These are phyloP conservation scores for Apiotrichum porosum DNA, from an alignment of 1,284 basidiomycete species.

Conservation along the genomic window DNA sequence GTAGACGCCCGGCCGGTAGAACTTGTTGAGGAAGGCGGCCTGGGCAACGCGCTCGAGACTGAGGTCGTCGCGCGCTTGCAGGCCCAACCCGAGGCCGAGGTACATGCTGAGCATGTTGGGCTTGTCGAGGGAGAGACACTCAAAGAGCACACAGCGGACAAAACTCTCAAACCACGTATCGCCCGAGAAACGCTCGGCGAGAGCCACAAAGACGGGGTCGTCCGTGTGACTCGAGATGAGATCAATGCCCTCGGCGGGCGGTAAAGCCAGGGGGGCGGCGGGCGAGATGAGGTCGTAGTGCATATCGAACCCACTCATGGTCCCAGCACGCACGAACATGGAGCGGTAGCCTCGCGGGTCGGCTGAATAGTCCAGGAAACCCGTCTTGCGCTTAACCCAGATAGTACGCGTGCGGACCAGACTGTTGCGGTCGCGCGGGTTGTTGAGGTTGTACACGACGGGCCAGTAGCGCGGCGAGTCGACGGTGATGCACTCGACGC, in stretches of 20 bases:
- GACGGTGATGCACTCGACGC: slow-evolving; percentile 69
- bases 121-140: slow-evolving; percentile 85
- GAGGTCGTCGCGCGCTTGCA: slow-evolving; percentile 1
- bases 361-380: slow-evolving; percentile 85
- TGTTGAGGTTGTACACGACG: slow-evolving; percentile 69
- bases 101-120: slow-evolving; percentile 69
- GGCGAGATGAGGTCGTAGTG: slow-evolving; percentile 73
- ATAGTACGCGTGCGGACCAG: slow-evolving; percentile 73
- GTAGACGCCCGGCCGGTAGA: slow-evolving; percentile 26
- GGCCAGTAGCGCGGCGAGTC: slow-evolving; percentile 95
- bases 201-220: slow-evolving; percentile 66
- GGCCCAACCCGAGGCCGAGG: slow-evolving; percentile 53
- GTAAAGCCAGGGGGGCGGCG: slow-evolving; percentile 59
- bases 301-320: slow-evolving; percentile 64
- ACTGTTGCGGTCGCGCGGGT: slow-evolving; percentile 62
- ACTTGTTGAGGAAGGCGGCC: slow-evolving; percentile 23
- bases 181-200: slow-evolving; percentile 68
- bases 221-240: slow-evolving; percentile 81
- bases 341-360: slow-evolving; percentile 89
- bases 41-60: slow-evolving; percentile 24
- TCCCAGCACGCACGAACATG: slow-evolving; percentile 71
- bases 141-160: slow-evolving; percentile 70
- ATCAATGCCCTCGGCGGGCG: slow-evolving; percentile 64
- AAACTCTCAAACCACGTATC: slow-evolving; percentile 57
- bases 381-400: slow-evolving; percentile 85